phyloP scores from a whole-genome alignment of 2,329 filamentous ascomycete genomes.

The Mycogone perniciosa region DNA sequence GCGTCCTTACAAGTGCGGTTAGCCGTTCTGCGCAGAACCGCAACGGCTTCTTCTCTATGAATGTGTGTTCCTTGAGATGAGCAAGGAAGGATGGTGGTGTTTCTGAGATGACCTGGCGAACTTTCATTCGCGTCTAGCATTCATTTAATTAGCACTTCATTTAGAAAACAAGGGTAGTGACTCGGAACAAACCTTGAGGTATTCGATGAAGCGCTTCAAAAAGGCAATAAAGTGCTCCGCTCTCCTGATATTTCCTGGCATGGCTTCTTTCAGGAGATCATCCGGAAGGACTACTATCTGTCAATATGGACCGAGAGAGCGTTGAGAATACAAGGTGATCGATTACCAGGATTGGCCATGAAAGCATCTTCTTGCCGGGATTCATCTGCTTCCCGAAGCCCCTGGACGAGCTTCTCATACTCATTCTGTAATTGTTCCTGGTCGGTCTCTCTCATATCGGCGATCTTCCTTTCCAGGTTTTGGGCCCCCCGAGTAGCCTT shows the following conservation, averaged over 20 bases:
- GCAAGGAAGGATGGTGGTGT: constrained; percentile 89
- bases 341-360: constrained; percentile 76
- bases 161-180: no score
- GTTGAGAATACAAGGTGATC: not conserved
- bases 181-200: constrained; percentile 58
- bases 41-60: constrained; percentile 93
- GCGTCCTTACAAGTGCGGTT: constrained; percentile 86
- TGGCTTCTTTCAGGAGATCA: constrained; percentile 88
- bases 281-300: constrained; percentile 67
- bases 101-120: constrained; percentile 93
- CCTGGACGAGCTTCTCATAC: constrained; percentile 91
- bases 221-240: constrained; percentile 96
- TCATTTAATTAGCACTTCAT: not conserved
- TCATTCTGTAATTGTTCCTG: constrained; percentile 91
- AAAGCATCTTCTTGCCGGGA: constrained; percentile 90
- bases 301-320: not conserved
- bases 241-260: constrained; percentile 91
- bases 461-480: constrained; percentile 85
- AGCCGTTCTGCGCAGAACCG: constrained; percentile 91
- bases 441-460: constrained; percentile 93
- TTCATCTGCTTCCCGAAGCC: constrained; percentile 80
- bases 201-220: constrained; percentile 93
- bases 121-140: constrained; percentile 87
- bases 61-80: constrained; percentile 91
- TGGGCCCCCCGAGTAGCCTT: constrained; percentile 86